phyloP scores from a whole-genome alignment of 2,329 filamentous ascomycete genomes.

The Microdochium paspali region DNA sequence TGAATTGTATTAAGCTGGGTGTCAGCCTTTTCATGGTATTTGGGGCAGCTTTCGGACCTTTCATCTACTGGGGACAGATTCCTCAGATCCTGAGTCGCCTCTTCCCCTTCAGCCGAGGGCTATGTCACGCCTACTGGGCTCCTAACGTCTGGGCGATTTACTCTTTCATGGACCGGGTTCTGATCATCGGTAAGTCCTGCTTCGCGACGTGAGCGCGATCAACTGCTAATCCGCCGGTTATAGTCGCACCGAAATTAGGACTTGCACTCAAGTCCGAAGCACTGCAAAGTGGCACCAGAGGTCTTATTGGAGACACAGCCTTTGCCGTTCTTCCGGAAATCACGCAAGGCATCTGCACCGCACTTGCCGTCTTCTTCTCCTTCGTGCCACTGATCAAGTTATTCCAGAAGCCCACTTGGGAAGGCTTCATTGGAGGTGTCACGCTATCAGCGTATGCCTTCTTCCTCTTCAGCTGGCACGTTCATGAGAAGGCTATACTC shows the following conservation, averaged over 20 bases:
- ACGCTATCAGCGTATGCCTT: conserved; percentile 93
- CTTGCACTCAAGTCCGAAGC: conserved; percentile 65
- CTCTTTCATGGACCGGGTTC: conserved; percentile 74
- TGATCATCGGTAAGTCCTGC: conserved; percentile 64
- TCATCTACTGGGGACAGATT: conserved; percentile 71
- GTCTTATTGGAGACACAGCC: conserved; percentile 83
- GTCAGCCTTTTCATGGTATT: conserved; percentile 62
- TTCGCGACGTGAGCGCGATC: neutral
- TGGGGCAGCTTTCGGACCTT: conserved; percentile 79
- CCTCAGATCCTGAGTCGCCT: conserved; percentile 74
- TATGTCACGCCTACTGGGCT: conserved; percentile 98
- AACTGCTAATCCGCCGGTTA: conserved; percentile 19
- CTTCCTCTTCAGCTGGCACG: conserved; percentile 97
- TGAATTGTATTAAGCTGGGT: conserved; percentile 79
- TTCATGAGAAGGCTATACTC: conserved; percentile 94
- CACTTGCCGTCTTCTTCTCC: conserved; percentile 76
- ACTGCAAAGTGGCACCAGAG: conserved; percentile 81
- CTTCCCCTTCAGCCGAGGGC: conserved; percentile 86
- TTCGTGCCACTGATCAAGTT: conserved; percentile 71
- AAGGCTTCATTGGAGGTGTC: conserved; percentile 79
- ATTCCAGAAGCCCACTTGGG: conserved; percentile 73
- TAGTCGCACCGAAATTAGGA: conserved; percentile 75
- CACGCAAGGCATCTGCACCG: conserved; percentile 69
- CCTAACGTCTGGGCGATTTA: conserved; percentile 97
- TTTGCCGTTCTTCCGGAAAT: conserved; percentile 91